Percentiles rank a stretch among this genome's conserved stretches.
Conservation (phyloP, 805 yeast genomes). For the Kurtzmaniella fragi region DNA sequence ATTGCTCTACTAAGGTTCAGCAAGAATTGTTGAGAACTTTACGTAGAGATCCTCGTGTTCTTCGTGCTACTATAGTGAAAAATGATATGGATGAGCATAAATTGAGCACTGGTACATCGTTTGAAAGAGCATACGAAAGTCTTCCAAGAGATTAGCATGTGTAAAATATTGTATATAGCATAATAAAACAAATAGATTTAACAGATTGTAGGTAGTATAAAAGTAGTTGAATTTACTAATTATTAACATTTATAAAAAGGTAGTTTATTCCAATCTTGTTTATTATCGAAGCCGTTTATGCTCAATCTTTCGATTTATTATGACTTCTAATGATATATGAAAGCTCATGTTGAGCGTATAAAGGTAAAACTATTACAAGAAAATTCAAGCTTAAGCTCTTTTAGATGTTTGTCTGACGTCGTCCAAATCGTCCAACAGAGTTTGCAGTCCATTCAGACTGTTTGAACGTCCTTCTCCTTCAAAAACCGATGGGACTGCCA, state of each 20-base stretch:
- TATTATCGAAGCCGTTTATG: too few species aligned
- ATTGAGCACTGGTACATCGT: slow-evolving; percentile 54
- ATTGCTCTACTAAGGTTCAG: slow-evolving; percentile 81
- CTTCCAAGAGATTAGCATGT: neutral
- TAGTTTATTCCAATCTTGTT: too few species aligned
- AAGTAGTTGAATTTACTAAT: too few species aligned
- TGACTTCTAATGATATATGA: too few species aligned
- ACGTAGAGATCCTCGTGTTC: slow-evolving; percentile 84
- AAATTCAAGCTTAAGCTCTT: too few species aligned
- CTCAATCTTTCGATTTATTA: too few species aligned
- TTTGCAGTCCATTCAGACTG: slow-evolving; percentile 28
- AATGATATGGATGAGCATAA: slow-evolving; percentile 44
- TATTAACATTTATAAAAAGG: too few species aligned
- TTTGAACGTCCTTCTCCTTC: slow-evolving; percentile 20
- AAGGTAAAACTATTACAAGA: too few species aligned
- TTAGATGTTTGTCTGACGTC: neutral
- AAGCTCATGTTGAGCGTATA: too few species aligned
- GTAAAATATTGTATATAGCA: neutral
- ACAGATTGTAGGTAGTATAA: too few species aligned
- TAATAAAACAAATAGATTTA: neutral
- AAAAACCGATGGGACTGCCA: slow-evolving; percentile 37
- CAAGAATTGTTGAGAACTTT: slow-evolving; percentile 76
- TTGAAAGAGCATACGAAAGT: slow-evolving; percentile 34
- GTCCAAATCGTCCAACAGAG: slow-evolving; percentile 29
- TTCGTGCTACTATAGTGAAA: slow-evolving; percentile 70